phyloP scores from a whole-genome alignment of 1,284 basidiomycete genomes.

The Crocinoboletus sp. region DNA sequence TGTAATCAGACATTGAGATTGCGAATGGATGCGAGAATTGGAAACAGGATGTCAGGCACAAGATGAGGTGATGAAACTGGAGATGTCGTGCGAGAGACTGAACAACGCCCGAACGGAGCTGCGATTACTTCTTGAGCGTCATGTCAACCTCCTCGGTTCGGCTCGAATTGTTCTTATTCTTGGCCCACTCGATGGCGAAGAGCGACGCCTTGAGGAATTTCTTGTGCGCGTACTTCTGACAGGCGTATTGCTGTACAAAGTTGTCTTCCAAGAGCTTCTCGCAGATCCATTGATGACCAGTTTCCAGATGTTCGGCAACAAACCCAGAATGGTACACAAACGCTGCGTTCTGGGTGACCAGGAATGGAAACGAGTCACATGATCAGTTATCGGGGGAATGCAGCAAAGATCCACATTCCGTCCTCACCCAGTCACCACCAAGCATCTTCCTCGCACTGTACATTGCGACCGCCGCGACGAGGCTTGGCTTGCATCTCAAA shows the following conservation, averaged over 20 bases:
- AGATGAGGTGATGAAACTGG: conserved; percentile 26
- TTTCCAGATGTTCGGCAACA: conserved; percentile 85
- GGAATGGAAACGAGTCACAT: conserved; percentile 46
- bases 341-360: conserved; percentile 65
- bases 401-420: conserved; percentile 16
- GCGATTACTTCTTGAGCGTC: conserved; percentile 45
- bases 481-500: conserved; percentile 89
- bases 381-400: conserved; percentile 22
- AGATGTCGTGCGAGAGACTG: conserved; percentile 27
- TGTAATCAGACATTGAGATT: conserved; percentile 38
- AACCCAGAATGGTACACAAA: conserved; percentile 95
- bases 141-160: conserved; percentile 36
- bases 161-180: conserved; percentile 36
- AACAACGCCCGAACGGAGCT: conserved; percentile 17
- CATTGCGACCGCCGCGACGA: conserved; percentile 98
- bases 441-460: conserved; percentile 92
- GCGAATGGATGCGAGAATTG: conserved; percentile 31
- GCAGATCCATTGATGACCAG: conserved; percentile 80
- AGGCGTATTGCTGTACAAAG: conserved; percentile 87
- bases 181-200: conserved; percentile 70
- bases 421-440: conserved; percentile 88
- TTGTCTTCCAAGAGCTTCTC: conserved; percentile 80
- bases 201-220: conserved; percentile 89
- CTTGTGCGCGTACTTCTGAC: conserved; percentile 97
- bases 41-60: conserved; percentile 38